Conservation (phyloP, 2,329 filamentous ascomycete genomes). For the Aspergillus piperis region DNA sequence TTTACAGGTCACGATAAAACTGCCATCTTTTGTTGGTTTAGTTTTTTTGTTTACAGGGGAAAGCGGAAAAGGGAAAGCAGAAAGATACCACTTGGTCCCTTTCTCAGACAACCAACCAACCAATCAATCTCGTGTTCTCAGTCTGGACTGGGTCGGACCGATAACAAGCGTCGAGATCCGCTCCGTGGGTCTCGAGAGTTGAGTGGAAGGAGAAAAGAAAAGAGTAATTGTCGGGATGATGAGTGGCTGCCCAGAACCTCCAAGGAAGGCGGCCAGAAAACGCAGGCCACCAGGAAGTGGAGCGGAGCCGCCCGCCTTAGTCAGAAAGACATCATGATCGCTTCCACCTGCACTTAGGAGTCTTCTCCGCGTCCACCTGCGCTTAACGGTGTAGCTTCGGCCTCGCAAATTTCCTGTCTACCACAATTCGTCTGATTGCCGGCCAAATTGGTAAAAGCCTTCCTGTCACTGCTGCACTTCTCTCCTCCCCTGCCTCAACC, state of each 20-base stretch:
- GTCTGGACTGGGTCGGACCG: background rate
- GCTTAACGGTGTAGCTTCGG: constrained; percentile 2
- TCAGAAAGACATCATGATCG: constrained; percentile 14
- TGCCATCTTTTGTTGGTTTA: too few relatives aligned
- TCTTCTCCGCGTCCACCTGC: constrained; percentile 10
- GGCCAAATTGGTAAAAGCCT: background rate
- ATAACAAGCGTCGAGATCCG: constrained; percentile 12
- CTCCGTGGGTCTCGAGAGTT: background rate
- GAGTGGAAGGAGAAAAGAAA: background rate
- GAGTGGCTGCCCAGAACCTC: background rate
- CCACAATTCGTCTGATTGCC: constrained; percentile 3
- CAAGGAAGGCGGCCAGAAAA: background rate
- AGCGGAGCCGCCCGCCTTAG: constrained; percentile 1
- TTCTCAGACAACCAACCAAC: background rate
- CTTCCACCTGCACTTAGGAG: constrained; percentile 37
- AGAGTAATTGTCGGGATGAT: constrained; percentile 9
- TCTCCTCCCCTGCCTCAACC: constrained; percentile 17
- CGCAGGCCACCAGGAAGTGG: background rate
- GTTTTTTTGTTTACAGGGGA: too few relatives aligned
- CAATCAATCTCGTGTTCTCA: background rate
- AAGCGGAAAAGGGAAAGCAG: background rate
- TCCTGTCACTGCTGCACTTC: background rate
- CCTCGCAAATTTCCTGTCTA: background rate
- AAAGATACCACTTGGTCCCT: background rate
- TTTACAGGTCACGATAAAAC: too few relatives aligned